These are phyloP conservation scores for Camelina laxa DNA, from an alignment of 345 rosid species.

Conservation along the genomic window DNA sequence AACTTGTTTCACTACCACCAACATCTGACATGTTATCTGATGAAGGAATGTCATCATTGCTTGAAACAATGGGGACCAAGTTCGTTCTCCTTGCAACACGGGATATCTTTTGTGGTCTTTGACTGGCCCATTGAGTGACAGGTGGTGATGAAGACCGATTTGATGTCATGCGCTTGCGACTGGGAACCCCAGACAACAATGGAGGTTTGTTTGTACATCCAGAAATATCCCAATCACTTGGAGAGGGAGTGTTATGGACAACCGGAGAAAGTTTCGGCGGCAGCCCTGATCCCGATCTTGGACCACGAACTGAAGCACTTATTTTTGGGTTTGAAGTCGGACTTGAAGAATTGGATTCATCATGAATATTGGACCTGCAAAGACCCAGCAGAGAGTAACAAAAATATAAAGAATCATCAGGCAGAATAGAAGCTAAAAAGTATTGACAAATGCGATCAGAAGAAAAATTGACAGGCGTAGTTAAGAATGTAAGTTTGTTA, in stretches of 20 bases:
- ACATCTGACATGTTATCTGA: conserved; percentile 76
- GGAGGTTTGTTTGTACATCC: conserved; percentile 81
- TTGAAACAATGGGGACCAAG: conserved; percentile 74
- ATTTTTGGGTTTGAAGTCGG: conserved; percentile 74
- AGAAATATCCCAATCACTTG: conserved; percentile 88
- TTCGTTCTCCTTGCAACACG: conserved; percentile 94
- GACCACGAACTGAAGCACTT: conserved; percentile 73
- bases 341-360: conserved; percentile 84
- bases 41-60: conserved; percentile 72
- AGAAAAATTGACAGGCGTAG: conserved; percentile 17
- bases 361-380: conserved; percentile 70
- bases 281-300: conserved; percentile 73
- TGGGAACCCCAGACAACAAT: conserved; percentile 66
- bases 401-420: conserved; percentile 15
- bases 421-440: background rate
- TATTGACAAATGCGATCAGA: conserved; percentile 12
- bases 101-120: conserved; percentile 86
- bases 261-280: conserved; percentile 75
- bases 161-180: conserved; percentile 76
- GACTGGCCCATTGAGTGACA: conserved; percentile 86
- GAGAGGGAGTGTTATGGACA: conserved; percentile 68
- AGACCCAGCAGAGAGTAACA: conserved; percentile 18
- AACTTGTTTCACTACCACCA: conserved; percentile 65
- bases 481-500: conserved; percentile 29
- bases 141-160: conserved; percentile 86